Evolutionary conservation across 2,329 filamentous ascomycete species (phyloP).

Genomic region (Grosmannia serpens): DNA sequence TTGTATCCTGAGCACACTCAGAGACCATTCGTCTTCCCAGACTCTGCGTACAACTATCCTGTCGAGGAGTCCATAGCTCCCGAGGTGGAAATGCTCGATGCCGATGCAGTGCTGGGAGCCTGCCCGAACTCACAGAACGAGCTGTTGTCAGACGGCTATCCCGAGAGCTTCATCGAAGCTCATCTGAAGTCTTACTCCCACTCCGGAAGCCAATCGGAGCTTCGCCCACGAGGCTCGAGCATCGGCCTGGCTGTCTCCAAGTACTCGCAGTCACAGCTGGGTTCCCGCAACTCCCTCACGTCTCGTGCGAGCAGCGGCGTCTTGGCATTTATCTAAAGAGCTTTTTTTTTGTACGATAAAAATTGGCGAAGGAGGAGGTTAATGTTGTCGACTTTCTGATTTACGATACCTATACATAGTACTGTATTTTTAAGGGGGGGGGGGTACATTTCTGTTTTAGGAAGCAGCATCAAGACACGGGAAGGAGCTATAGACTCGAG

Average conservation of each 20-base stretch:
- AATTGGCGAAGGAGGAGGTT: background rate
- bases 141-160: background rate
- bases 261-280: conserved; percentile 7
- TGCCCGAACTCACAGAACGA: background rate
- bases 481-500: background rate
- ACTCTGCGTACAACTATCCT: background rate
- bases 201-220: background rate
- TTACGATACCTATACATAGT: background rate
- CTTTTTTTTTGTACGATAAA: background rate
- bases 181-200: background rate
- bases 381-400: background rate
- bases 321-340: conserved; percentile 6
- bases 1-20: background rate
- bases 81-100: background rate
- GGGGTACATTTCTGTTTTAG: background rate
- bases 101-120: background rate
- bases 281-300: conserved; percentile 6
- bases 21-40: background rate
- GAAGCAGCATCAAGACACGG: background rate
- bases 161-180: background rate
- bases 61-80: background rate
- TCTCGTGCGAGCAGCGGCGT: conserved; percentile 9
- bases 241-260: conserved; percentile 10
- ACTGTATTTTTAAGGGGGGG: background rate
- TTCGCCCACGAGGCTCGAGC: background rate